Percentiles rank a stretch among this genome's conserved stretches.
phyloP scores from a whole-genome alignment of 768 basidiomycete species.

The Russula emetica region DNA sequence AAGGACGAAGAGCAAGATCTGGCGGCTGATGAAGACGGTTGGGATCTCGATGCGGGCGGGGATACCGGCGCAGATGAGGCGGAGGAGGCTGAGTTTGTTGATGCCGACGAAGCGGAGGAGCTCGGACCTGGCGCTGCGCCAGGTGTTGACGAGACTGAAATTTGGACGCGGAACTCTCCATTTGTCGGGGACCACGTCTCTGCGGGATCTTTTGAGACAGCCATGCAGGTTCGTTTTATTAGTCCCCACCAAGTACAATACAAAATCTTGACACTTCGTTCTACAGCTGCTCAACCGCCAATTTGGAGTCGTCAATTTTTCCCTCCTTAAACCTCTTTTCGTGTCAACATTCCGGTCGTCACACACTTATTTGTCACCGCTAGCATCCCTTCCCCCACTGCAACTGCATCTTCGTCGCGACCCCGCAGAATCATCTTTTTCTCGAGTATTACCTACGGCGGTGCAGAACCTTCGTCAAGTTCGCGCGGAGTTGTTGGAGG shows the following conservation, averaged over 20 bases:
- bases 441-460: conserved; percentile 74
- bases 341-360: conserved; percentile 83
- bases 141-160: conserved; percentile 80
- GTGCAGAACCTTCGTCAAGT: conserved; percentile 67
- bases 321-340: conserved; percentile 81
- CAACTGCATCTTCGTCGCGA: conserved; percentile 86
- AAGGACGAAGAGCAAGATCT: conserved; percentile 67
- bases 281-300: conserved; percentile 83
- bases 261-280: conserved; percentile 3
- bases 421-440: conserved; percentile 66
- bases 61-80: conserved; percentile 54
- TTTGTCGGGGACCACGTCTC: conserved; percentile 93
- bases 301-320: conserved; percentile 87
- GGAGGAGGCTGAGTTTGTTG: conserved; percentile 46
- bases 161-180: conserved; percentile 93
- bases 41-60: conserved; percentile 82
- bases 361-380: conserved; percentile 80
- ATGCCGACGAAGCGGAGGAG: conserved; percentile 46
- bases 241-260: not conserved
- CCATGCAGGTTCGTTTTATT: conserved; percentile 75
- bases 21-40: conserved; percentile 71
- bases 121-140: conserved; percentile 75
- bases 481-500: conserved; percentile 78
- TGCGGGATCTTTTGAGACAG: conserved; percentile 93
- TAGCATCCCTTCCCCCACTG: conserved; percentile 85